Conservation (phyloP, 169 alveolate genomes). For the Eimeria acervulina region DNA sequence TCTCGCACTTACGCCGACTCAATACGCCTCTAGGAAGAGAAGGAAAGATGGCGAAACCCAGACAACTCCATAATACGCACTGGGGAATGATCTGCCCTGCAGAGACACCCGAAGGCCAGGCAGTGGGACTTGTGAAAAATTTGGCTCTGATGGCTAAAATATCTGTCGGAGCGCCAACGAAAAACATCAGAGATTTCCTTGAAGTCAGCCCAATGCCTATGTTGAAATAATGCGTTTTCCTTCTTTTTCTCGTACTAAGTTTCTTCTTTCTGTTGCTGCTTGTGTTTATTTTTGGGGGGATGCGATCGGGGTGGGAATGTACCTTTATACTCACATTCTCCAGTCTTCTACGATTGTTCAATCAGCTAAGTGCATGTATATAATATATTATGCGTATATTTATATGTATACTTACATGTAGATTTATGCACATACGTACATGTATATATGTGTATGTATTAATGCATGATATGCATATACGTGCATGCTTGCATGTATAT, state of each 20-base stretch:
- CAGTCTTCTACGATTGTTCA: no score
- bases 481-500: no score
- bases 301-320: no score
- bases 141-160: conserved; percentile 98
- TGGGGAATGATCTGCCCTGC: conserved; percentile 99
- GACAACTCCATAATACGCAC: conserved; percentile 99
- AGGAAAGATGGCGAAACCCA: conserved; percentile 99
- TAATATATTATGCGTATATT: not conserved
- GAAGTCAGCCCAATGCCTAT: conserved; percentile 57
- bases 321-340: no score
- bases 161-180: conserved; percentile 94
- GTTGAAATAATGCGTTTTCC: no score
- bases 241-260: no score
- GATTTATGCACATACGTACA: not conserved
- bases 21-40: conserved; percentile 99
- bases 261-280: no score
- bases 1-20: conserved; percentile 99
- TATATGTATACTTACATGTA: not conserved
- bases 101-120: conserved; percentile 99
- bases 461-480: no score
- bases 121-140: conserved; percentile 99
- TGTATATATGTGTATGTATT: not conserved
- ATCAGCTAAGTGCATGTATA: not conserved
- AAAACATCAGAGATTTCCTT: conserved; percentile 86
- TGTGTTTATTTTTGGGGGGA: no score